phyloP scores from a whole-genome alignment of 2,329 filamentous ascomycete genomes.

The Tolypocladium sp. region DNA sequence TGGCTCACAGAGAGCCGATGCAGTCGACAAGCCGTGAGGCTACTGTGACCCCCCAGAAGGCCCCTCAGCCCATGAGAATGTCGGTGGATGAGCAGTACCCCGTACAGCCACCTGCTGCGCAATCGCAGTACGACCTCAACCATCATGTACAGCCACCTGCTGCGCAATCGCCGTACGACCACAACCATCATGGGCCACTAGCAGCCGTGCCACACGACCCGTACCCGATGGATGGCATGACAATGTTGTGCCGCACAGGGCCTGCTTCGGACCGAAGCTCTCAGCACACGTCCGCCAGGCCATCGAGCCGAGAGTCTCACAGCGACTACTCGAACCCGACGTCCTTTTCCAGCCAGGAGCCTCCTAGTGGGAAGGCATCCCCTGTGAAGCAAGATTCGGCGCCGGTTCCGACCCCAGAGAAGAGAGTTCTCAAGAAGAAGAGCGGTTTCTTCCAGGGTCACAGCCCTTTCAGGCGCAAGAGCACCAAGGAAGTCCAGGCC shows the following conservation, averaged over 20 bases:
- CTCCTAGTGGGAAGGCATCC: slow-evolving; percentile 62
- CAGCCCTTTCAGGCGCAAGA: slow-evolving; percentile 88
- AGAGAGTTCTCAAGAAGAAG: slow-evolving; percentile 58
- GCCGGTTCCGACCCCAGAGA: slow-evolving; percentile 47
- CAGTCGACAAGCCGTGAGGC: slow-evolving; percentile 39
- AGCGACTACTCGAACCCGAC: slow-evolving; percentile 88
- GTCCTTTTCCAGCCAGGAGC: slow-evolving; percentile 80
- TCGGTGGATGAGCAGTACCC: slow-evolving; percentile 11
- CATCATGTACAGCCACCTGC: slow-evolving; percentile 33
- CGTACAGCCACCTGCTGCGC: slow-evolving; percentile 8
- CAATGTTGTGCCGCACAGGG: slow-evolving; percentile 82
- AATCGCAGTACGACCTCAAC: slow-evolving; percentile 31
- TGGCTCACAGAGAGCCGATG: slow-evolving; percentile 48
- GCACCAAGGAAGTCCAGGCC: slow-evolving; percentile 58
- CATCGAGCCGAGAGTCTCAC: slow-evolving; percentile 77
- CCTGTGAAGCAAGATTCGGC: slow-evolving; percentile 56
- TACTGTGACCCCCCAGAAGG: slow-evolving; percentile 41
- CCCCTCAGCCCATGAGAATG: slow-evolving; percentile 6
- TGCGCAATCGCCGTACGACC: slow-evolving; percentile 26
- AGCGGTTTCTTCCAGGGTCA: slow-evolving; percentile 91
- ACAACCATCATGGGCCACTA: slow-evolving; percentile 50
- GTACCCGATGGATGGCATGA: slow-evolving; percentile 93
- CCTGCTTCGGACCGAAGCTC: slow-evolving; percentile 46
- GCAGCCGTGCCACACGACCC: slow-evolving; percentile 78
- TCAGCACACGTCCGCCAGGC: slow-evolving; percentile 52